Base-by-base conservation (phyloP, 805 yeast species). In the Maudiozyma bulderi region DNA sequence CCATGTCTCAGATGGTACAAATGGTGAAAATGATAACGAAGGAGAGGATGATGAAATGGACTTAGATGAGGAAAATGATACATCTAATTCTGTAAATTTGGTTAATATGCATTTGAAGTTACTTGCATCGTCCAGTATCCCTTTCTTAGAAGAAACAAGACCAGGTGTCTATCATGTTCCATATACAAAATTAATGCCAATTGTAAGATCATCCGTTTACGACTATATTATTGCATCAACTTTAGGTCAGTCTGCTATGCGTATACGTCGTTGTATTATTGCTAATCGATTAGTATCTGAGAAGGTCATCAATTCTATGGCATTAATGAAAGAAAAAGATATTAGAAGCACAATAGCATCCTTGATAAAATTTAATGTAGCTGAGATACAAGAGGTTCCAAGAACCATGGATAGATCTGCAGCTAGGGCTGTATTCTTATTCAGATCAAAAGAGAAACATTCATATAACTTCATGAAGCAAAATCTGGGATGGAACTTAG, bases 371-470 rank as follows among this genome's bases (percentile, higher is more conserved):
- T 74, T 80, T 54, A 88, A 90, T 52, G 76, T 86, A 15, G 70
- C 90, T 15, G 96, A 91, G 61, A 75, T 90, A 37, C 98, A 91
- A 67, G 99, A 93, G 68, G 84, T 93, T 31, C 97, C 98, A 10
- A 78, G 91, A 58, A 84, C 95, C 8, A 82, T 81, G 28, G 98
- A 93, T 64, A 76, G 98, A 56, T 90, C 95, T 2, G 95, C 97
- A 0, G 81, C 86, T 40, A 80, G 95, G 56, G 84, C 97, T 1
- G 84, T 86, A 31, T 93, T 80, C 62, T 74, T 90, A 34, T 93
- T 88, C 73, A 76, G 88, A 59, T 84, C 80, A 56, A 80, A 79
- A 35, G 75, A 78, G n/a, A 64, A 59, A 14, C 75, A 75, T 50
- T 75, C 80, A 3, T 74, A 74, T 52, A 66, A 70, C 45, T 69